phyloP scores from a whole-genome alignment of 495 filamentous ascomycete genomes.

The Oidiodendron maius region DNA sequence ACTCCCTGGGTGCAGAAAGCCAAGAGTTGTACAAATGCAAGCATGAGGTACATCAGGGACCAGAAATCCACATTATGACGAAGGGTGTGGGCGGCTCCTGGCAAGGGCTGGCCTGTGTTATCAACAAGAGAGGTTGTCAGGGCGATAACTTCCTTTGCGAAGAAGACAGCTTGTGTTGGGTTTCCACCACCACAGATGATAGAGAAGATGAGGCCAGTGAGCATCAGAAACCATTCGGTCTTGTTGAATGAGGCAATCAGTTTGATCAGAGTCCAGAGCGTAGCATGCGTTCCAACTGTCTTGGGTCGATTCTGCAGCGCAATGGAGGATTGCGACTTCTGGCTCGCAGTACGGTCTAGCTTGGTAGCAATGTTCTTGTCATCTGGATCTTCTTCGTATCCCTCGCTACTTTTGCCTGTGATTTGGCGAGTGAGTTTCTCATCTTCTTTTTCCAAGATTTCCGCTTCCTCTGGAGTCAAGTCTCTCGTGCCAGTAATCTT shows the following conservation, averaged over 20 bases:
- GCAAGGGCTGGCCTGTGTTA: slow-evolving; percentile 26
- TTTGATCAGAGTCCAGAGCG: slow-evolving; percentile 78
- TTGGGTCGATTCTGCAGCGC: slow-evolving; percentile 49
- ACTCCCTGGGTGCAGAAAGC: slow-evolving; percentile 63
- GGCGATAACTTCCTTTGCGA: slow-evolving; percentile 77
- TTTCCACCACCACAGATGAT: slow-evolving; percentile 80
- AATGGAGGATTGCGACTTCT: slow-evolving; percentile 64
- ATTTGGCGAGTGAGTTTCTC: slow-evolving; percentile 40
- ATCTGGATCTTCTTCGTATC: slow-evolving; percentile 47
- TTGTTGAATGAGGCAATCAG: slow-evolving; percentile 79
- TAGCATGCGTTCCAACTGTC: slow-evolving; percentile 47
- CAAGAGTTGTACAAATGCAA: slow-evolving; percentile 73
- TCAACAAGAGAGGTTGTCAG: slow-evolving; percentile 42
- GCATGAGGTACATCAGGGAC: slow-evolving; percentile 89
- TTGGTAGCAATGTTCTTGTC: slow-evolving; percentile 47
- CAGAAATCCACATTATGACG: slow-evolving; percentile 65
- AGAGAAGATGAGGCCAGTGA: slow-evolving; percentile 69
- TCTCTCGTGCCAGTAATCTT: slow-evolving; percentile 65
- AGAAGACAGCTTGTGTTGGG: slow-evolving; percentile 84
- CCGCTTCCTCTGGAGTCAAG: slow-evolving; percentile 38
- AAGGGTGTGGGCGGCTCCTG: slow-evolving; percentile 17
- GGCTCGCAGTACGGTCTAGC: slow-evolving; percentile 57
- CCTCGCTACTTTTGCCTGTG: slow-evolving; percentile 26
- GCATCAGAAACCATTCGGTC: slow-evolving; percentile 65
- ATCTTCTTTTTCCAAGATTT: slow-evolving; percentile 36